phyloP scores from a whole-genome alignment of 257 asterid species.

The Solanum gracilifrons region DNA sequence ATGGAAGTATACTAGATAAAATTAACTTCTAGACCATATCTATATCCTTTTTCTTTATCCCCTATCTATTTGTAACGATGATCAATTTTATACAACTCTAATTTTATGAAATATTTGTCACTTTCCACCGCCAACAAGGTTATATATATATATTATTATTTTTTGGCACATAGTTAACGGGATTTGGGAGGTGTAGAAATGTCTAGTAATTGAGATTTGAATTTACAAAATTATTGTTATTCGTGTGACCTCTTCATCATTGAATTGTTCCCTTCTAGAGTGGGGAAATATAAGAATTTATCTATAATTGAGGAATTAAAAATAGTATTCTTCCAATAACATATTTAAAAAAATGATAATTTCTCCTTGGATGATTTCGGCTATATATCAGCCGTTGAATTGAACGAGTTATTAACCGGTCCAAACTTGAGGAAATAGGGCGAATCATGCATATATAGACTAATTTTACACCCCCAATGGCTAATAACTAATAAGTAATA shows the following conservation, averaged over 20 bases:
- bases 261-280: background rate
- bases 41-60: background rate
- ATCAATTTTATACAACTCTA: fast-evolving
- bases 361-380: background rate
- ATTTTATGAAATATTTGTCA: background rate
- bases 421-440: background rate
- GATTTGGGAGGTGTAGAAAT: constrained; percentile 1
- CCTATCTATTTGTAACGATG: background rate
- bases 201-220: constrained; percentile 18
- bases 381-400: background rate
- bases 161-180: background rate
- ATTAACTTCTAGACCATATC: background rate
- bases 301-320: background rate
- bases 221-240: background rate
- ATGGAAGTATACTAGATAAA: constrained; percentile 4
- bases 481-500: background rate
- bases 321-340: background rate
- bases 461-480: background rate
- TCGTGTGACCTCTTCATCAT: background rate
- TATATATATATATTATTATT: background rate
- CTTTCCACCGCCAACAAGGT: background rate
- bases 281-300: background rate
- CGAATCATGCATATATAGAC: background rate
- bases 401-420: background rate
- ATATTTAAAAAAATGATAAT: background rate